These are phyloP conservation scores for Phytophthora hybrid DNA, from an alignment of 352 stramenopile genomes.

Conservation along the genomic window DNA sequence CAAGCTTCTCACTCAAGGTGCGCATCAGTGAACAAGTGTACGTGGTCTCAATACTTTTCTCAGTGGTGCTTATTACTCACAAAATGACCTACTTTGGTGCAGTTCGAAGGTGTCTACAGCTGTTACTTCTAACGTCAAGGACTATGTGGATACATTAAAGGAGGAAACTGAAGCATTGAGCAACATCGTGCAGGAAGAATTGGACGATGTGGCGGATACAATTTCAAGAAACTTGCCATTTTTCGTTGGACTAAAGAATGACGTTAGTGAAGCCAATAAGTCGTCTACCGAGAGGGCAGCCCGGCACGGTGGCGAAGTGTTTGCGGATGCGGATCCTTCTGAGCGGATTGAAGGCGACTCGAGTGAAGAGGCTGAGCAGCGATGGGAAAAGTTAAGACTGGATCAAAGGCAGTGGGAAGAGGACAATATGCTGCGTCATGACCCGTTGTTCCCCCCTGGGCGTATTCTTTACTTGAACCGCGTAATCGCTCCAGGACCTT, in stretches of 20 bases:
- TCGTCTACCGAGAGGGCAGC: neutral
- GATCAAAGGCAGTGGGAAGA: conserved; percentile 35
- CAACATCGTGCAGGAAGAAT: conserved; percentile 54
- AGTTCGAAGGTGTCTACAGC: conserved; percentile 67
- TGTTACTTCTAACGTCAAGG: conserved; percentile 62
- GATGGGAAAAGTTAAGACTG: conserved; percentile 31
- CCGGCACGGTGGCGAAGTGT: conserved; percentile 12
- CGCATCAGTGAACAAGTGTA: conserved; percentile 70
- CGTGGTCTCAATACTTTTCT: conserved; percentile 9
- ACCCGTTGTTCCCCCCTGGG: conserved; percentile 73
- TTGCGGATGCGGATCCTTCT: conserved; percentile 27
- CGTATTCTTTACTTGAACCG: conserved; percentile 78
- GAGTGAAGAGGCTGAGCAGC: conserved; percentile 25
- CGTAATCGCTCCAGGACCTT: conserved; percentile 27
- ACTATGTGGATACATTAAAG: conserved; percentile 68
- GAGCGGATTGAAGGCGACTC: conserved; percentile 27
- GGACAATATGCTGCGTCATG: conserved; percentile 52
- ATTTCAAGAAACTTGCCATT: conserved; percentile 45
- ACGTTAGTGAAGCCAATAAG: conserved; percentile 3
- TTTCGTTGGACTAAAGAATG: conserved; percentile 15
- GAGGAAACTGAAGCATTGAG: conserved; percentile 58
- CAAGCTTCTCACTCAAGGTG: conserved; percentile 50
- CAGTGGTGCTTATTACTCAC: neutral
- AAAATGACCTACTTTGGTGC: neutral
- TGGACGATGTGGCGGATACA: conserved; percentile 44